Percentiles rank a stretch among this genome's conserved stretches.
Evolutionary conservation across 345 rosid species (phyloP).

Genomic region (Erysimum cheiranthoides): DNA sequence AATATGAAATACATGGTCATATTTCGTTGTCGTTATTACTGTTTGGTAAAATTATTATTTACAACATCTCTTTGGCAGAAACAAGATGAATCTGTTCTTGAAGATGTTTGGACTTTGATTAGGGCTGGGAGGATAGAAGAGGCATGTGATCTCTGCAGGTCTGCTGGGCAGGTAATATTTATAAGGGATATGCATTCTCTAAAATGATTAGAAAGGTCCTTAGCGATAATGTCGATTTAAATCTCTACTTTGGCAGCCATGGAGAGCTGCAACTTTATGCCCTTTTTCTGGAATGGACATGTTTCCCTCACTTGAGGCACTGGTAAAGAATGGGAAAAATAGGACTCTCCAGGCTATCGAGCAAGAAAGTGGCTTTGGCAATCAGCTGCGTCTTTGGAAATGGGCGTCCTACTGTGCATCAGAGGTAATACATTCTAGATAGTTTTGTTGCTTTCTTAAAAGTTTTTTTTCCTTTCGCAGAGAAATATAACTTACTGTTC

Average conservation of each 20-base stretch:
- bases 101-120: slow-evolving; percentile 93
- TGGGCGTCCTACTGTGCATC: slow-evolving; percentile 97
- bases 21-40: neutral
- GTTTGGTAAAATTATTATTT: slow-evolving; percentile 4
- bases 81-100: slow-evolving; percentile 94
- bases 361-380: slow-evolving; percentile 90
- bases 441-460: slow-evolving; percentile 26
- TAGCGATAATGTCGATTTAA: slow-evolving; percentile 4
- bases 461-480: neutral
- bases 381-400: slow-evolving; percentile 89
- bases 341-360: slow-evolving; percentile 89
- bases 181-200: slow-evolving; percentile 13
- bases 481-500: slow-evolving; percentile 10
- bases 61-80: slow-evolving; percentile 56
- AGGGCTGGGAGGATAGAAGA: slow-evolving; percentile 95
- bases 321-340: slow-evolving; percentile 78
- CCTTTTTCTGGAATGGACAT: slow-evolving; percentile 88
- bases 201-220: slow-evolving; percentile 16
- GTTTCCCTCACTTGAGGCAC: slow-evolving; percentile 84
- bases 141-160: slow-evolving; percentile 93
- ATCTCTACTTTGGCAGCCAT: slow-evolving; percentile 62
- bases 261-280: slow-evolving; percentile 93
- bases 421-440: slow-evolving; percentile 59
- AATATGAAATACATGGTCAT: slow-evolving; percentile 15
- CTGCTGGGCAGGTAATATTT: slow-evolving; percentile 87